Evolutionary conservation across 2,329 filamentous ascomycete species (phyloP), one percentile per base, ranked within the genome.

Genomic region (Beauveria rudraprayagi): DNA sequence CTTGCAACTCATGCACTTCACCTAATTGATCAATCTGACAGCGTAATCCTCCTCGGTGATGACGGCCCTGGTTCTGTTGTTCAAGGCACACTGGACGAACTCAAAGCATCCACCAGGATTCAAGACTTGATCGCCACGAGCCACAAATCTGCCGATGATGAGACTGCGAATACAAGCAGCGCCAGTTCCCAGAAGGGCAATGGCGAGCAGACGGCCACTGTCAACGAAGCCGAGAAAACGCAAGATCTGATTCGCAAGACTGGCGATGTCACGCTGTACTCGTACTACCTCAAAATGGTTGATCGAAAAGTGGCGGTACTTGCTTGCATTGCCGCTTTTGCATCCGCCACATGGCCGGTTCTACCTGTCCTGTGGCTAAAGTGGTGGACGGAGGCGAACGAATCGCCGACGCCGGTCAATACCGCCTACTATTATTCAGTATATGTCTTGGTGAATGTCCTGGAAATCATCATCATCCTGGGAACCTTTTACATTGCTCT

Each of bases 1-100:
- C 60, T 71, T 30, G 65, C 68, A 3, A 72, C 70, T 9, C 70
- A 70, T 54, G 65, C 66, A 17, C 52, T 68, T 65, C 62, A 67
- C 19, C 64, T 67, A 44, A 28, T 70, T 11, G 63, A 59, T 14
- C 64, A 66, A 16, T 65, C 66, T 7, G 67, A 70, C 55, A 50
- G 43, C 9, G 56, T 60, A 1, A 60, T 53, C 37, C 37, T 60
- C 11, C 19, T 60, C n/a, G 56, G 48, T 9, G 37, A 60, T 26
- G 40, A 44, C 6, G 56, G 40, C 1, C 48, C 56, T 1, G 48
- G 48, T 17, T 44, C 40, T 22, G 8, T 44, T 14, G 14, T 53
- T 11, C 56, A 60, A 37, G 56, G 56, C 8, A 60, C 56, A 17
- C 34, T 60, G 47, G 40, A 47, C 6, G 22, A 60, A 10, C 56